phyloP scores from a whole-genome alignment of 768 basidiomycete genomes.

The Leccinum subtestaceum region DNA sequence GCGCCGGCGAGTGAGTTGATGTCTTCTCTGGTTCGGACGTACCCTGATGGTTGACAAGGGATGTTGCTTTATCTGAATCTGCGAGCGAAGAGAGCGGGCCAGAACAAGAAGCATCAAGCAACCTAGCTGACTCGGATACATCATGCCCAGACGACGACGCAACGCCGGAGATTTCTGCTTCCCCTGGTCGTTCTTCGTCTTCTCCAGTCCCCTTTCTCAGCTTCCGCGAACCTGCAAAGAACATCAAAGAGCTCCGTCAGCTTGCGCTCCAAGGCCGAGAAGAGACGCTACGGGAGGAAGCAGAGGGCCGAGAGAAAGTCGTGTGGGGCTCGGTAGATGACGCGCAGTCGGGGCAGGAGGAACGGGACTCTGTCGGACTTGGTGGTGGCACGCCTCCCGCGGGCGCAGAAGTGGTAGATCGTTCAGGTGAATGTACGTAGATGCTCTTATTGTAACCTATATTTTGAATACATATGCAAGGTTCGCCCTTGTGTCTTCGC shows the following conservation, averaged over 20 bases:
- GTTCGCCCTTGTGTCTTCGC: too few relatives aligned
- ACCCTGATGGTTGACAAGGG: background rate
- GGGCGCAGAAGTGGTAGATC: background rate
- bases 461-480: too few relatives aligned
- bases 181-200: background rate
- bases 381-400: background rate
- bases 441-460: background rate
- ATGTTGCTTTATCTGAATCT: background rate
- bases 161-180: background rate
- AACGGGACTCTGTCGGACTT: background rate
- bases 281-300: conserved; percentile 38
- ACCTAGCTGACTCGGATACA: background rate
- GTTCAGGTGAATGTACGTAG: background rate
- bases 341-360: background rate
- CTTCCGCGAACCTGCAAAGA: conserved; percentile 36
- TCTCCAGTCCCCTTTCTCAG: conserved; percentile 15
- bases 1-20: conserved; percentile 3
- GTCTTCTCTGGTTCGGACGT: too few relatives aligned
- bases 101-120: background rate
- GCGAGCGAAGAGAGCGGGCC: background rate
- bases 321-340: conserved; percentile 34
- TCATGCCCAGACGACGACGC: background rate
- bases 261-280: conserved; percentile 46
- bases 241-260: conserved; percentile 41
- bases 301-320: conserved; percentile 46